Base-by-base conservation (phyloP, 352 stramenopile species). In the Globisporangium nodosum region DNA sequence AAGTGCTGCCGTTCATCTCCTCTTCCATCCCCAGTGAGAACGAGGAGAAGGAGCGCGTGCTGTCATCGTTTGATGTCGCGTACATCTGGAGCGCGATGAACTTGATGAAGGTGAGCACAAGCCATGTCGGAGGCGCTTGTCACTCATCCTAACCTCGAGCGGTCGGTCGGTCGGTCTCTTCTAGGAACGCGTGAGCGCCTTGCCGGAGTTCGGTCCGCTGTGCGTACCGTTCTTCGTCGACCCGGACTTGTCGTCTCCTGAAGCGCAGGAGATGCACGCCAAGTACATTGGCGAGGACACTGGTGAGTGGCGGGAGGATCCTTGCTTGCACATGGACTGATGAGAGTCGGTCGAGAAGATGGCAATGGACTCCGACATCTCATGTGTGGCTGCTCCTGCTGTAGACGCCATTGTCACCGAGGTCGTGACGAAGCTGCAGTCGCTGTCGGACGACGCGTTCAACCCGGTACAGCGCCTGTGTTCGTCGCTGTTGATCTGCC, bases 11-110 rank as follows among this genome's bases (percentile, higher is more conserved):
- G 13, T 89, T 89, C 65, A 87, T 92, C 52, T 66, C 70, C 3
- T 60, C 70, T 3, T 67, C 64, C 18, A 62, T 91, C 27, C 65
- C 31, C 30, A 48, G 42, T 27, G 46, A 65, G 5, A 54, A 70
- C 55, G 30, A 47, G 6, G 40, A 43, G 37, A 43, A 8, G 37
- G 39, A 52, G 12, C 37, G 67, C 5, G 52, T 92, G 21, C 21
- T 90, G n/a, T 45, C 68, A 1, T 53, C 75, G 52, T 90, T 87
- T 54, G 81, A 78, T 45, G 54, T 79, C 13, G 66, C 85, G 20
- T 93, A 92, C 64, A 74, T 91, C 7, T 92, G 79, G 80, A 63
- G 65, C 33, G 73, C 83, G 3, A 87, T 93, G 72, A 71, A 85
- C 58, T 51, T 93, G 39, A 95, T 95, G 85, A 93, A 93, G 70